These are phyloP conservation scores for Plectranthus barbatus DNA, from an alignment of 257 asterid genomes.

Conservation along the genomic window DNA sequence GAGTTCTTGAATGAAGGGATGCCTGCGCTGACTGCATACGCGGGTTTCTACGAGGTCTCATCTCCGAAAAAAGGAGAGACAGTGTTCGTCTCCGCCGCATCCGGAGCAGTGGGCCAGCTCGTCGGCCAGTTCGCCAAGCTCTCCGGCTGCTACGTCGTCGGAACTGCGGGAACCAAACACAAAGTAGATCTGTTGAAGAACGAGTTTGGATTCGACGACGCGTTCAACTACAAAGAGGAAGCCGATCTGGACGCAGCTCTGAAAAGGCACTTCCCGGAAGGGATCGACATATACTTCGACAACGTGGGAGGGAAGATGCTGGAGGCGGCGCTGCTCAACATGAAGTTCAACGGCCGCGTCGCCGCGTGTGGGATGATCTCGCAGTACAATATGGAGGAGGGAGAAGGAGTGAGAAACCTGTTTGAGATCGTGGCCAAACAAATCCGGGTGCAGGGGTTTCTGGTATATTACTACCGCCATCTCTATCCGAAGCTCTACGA, in stretches of 20 bases:
- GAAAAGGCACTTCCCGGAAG: constrained; percentile 34
- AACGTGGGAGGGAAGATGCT: constrained; percentile 48
- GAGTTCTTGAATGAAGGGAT: too few species aligned
- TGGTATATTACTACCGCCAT: constrained; percentile 16
- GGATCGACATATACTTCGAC: constrained; percentile 49
- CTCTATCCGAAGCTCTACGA: constrained; percentile 29
- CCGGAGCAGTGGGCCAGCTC: constrained; percentile 31
- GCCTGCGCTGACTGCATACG: constrained; percentile 20
- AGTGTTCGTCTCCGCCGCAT: constrained; percentile 23
- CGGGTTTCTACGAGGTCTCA: constrained; percentile 13
- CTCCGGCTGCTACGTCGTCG: constrained; percentile 27
- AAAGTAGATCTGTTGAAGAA: constrained; percentile 38
- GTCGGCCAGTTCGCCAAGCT: constrained; percentile 30
- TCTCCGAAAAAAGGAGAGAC: constrained; percentile 15
- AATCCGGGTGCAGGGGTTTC: constrained; percentile 38
- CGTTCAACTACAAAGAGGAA: constrained; percentile 42
- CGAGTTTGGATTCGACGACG: constrained; percentile 40
- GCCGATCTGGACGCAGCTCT: constrained; percentile 30
- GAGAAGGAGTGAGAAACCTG: constrained; percentile 32
- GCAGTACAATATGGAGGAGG: constrained; percentile 27
- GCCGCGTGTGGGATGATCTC: constrained; percentile 45
- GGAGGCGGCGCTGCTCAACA: constrained; percentile 41
- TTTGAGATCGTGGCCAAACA: constrained; percentile 18
- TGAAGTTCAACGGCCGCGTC: constrained; percentile 34
- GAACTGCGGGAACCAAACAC: constrained; percentile 42